Base-by-base conservation (phyloP, 345 rosid genomes). In the Brassica incana region DNA sequence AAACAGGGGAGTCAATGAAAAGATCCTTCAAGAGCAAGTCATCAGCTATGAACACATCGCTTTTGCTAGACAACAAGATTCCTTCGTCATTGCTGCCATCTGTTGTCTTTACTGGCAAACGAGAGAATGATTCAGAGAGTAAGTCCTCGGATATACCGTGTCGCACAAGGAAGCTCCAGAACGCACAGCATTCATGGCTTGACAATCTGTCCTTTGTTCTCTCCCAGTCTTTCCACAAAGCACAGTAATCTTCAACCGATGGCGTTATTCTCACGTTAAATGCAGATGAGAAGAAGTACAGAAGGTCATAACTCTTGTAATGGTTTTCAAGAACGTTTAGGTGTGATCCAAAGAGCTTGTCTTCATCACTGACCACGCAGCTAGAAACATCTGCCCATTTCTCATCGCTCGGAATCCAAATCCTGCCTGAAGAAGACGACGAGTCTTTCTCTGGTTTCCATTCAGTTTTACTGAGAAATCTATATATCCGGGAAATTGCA, bases 151-250 rank as follows among this genome's bases (percentile, higher is more conserved):
- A 78, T 1, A 54, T 58, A 76, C 72, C 18, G 10, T 83, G 60
- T 59, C 30, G 60, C 48, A 80, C 0, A 29, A 78, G 80, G 56
- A 70, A 85, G 11, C 76, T 30, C 97, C 97, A 92, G 72, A 92
- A 92, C 62, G 94, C 86, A 81, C 84, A 84, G 65, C 94, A 92
- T 62, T 87, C 85, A 0, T 61, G 80, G 4, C 69, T 23, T 1
- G 90, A 81, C 84, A 90, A 74, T 14, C 18, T 35, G 6, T 66
- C 38, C 27, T 61, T 71, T 2, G 80, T 84, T 11, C 11, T 58
- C 80, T 87, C 95, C 95, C 92, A 90, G 11, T 6, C 70, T 81
- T 85, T 84, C 95, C 97, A 90, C 62, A 92, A 86, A 35, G 71
- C 84, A 73, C 85, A 85, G 80, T 87, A 89, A 73, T 92, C 89